Evolutionary conservation across 768 basidiomycete genomes (phyloP).

Genomic region (Terana coerulea): DNA sequence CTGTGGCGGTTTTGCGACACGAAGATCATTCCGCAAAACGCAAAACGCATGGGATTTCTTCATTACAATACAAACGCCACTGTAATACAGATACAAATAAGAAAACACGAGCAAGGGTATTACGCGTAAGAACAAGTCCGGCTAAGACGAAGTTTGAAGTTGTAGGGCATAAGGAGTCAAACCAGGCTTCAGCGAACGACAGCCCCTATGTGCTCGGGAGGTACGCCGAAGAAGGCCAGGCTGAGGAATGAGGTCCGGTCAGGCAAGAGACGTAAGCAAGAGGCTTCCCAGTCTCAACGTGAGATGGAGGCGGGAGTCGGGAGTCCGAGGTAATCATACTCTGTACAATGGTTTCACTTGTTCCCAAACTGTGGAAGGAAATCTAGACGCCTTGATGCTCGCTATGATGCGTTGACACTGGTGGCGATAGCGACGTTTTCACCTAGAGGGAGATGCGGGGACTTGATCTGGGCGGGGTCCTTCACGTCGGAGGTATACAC

Average conservation of each 20-base stretch:
- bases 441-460: conserved; percentile 57
- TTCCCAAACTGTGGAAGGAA: not conserved
- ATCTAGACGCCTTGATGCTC: not conserved
- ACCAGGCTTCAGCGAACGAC: no score
- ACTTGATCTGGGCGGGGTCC: conserved; percentile 48
- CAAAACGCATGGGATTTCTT: conserved; percentile 7
- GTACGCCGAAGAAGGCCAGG: not conserved
- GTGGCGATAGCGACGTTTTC: conserved; percentile 58
- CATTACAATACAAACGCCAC: conserved; percentile 11
- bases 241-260: not conserved
- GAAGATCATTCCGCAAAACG: not conserved
- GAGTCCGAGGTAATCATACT: not conserved
- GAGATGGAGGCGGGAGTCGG: not conserved
- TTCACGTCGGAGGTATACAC: conserved; percentile 34
- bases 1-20: no score
- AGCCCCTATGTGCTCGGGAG: no score
- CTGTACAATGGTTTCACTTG: not conserved
- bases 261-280: conserved; percentile 4
- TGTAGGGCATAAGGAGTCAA: not conserved
- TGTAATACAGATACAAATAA: conserved; percentile 9
- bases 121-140: not conserved
- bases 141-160: not conserved
- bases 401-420: conserved; percentile 31
- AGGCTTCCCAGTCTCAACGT: not conserved
- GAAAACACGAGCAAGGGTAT: not conserved